Percentiles rank a stretch among this genome's conserved stretches.
Conservation (phyloP, 2,329 filamentous ascomycete species). For the Saccharata proteae region DNA sequence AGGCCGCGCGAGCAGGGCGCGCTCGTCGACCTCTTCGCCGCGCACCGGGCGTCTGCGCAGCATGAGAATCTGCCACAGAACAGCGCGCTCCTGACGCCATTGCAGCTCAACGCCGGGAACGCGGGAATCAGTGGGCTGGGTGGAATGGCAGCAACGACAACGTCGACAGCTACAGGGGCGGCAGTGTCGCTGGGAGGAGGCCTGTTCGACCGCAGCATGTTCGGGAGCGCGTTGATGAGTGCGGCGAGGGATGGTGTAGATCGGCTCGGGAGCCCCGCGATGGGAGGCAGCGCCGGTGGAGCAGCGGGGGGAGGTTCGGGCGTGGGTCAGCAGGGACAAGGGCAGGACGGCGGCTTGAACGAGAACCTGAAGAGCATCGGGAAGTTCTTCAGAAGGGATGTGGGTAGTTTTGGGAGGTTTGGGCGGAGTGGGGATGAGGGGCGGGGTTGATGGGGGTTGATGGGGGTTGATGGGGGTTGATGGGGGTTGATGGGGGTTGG, state of each 20-base stretch:
- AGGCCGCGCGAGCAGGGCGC: conserved; percentile 66
- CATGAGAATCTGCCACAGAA: conserved; percentile 49
- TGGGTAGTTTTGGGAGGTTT: conserved; percentile 40
- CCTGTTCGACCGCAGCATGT: conserved; percentile 63
- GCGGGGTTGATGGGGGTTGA: too few species aligned
- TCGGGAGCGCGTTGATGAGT: conserved; percentile 80
- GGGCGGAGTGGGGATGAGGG: conserved; percentile 22
- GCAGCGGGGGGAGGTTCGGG: conserved; percentile 18
- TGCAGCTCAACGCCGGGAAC: conserved; percentile 21
- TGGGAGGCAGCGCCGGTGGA: conserved; percentile 12
- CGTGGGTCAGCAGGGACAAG: conserved; percentile 11
- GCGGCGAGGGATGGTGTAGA: conserved; percentile 77
- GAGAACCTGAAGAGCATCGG: conserved; percentile 93
- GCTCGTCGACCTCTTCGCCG: conserved; percentile 81
- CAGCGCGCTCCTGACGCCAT: conserved; percentile 23
- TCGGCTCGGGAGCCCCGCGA: conserved; percentile 49
- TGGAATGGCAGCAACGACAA: conserved; percentile 26
- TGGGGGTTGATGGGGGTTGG: too few species aligned
- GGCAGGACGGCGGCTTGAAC: conserved; percentile 45
- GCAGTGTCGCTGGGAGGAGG: conserved; percentile 27
- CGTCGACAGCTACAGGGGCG: too few species aligned
- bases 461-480: too few species aligned
- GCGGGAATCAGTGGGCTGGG: conserved; percentile 28
- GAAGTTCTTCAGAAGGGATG: conserved; percentile 87
- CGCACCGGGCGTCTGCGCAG: conserved; percentile 56